These are phyloP conservation scores for Morella rubra DNA, from an alignment of 306 rosid genomes.

Conservation along the genomic window DNA sequence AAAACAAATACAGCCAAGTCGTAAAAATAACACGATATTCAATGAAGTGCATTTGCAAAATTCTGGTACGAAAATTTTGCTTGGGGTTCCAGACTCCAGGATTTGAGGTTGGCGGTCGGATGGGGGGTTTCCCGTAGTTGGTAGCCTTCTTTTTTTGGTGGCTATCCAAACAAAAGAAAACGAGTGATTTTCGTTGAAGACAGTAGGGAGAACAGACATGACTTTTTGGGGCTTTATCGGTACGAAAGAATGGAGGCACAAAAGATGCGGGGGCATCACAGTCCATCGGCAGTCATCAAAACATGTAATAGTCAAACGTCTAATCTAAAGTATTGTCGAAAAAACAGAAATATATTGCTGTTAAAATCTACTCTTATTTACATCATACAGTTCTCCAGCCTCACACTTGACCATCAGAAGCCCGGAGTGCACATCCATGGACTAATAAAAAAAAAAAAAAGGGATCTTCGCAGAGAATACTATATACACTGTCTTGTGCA, in stretches of 20 bases:
- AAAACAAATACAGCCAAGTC: too few relatives aligned
- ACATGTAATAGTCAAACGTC: background rate
- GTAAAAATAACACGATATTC: too few relatives aligned
- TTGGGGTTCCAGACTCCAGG: too few relatives aligned
- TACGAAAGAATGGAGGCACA: background rate
- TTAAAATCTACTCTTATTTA: constrained; percentile 13
- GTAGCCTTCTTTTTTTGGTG: too few relatives aligned
- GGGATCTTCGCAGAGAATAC: background rate
- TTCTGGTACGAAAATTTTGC: too few relatives aligned
- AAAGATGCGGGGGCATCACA: background rate
- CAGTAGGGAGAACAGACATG: too few relatives aligned
- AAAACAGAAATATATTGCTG: background rate
- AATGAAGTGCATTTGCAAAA: too few relatives aligned
- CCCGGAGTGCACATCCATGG: background rate
- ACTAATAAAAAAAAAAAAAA: background rate
- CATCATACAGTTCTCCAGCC: constrained; percentile 15
- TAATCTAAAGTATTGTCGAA: background rate
- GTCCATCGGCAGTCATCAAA: background rate
- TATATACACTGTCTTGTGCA: background rate
- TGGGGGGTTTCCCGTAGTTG: too few relatives aligned
- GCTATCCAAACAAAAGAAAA: too few relatives aligned
- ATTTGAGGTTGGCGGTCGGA: too few relatives aligned
- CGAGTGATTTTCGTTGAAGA: too few relatives aligned
- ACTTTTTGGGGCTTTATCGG: too few relatives aligned
- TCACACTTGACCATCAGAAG: background rate